phyloP scores from a whole-genome alignment of 73 alveolate species.

The Tetrahymena elliotti region DNA sequence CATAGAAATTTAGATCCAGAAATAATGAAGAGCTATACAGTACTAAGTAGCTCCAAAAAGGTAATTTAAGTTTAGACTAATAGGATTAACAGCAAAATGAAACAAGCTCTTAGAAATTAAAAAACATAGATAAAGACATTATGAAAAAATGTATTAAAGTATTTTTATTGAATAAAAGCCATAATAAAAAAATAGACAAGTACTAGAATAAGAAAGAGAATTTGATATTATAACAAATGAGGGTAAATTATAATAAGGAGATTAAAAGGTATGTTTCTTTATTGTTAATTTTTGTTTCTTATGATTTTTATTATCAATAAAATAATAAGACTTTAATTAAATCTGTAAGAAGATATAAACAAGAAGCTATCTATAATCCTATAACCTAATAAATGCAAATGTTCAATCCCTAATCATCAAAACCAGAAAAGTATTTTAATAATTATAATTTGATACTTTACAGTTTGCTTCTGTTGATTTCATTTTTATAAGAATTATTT shows the following conservation, averaged over 20 bases:
- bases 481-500: too few species aligned
- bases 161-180: neutral
- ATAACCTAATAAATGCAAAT: neutral
- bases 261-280: neutral
- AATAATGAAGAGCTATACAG: neutral
- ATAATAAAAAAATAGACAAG: neutral
- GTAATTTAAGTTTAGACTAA: neutral
- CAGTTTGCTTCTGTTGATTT: too few species aligned
- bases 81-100: too few species aligned
- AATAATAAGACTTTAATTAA: neutral
- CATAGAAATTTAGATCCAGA: neutral
- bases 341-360: neutral
- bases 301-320: neutral
- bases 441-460: too few species aligned
- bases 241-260: neutral
- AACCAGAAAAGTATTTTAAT: neutral
- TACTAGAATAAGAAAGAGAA: neutral
- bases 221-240: neutral
- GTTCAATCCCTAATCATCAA: neutral
- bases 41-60: neutral
- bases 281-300: neutral
- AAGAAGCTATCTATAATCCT: neutral
- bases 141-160: neutral
- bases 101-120: too few species aligned
- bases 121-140: too few species aligned